These are phyloP conservation scores for Themeda triandra DNA, from an alignment of 176 grass and related monocot species.

Conservation along the genomic window DNA sequence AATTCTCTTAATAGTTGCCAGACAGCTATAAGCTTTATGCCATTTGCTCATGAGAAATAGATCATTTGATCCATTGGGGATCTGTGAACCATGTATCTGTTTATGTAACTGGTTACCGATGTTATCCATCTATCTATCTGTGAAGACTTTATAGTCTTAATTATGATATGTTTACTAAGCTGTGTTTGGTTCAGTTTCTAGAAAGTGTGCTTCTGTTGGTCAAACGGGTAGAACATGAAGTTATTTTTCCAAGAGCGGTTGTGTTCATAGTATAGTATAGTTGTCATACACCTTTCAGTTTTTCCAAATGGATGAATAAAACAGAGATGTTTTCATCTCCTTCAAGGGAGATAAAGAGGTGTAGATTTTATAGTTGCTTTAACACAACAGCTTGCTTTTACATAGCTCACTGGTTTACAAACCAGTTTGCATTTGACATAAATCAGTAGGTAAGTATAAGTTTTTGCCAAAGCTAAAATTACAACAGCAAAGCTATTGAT, in stretches of 20 bases:
- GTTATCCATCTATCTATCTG: conserved; percentile 2
- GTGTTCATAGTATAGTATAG: neutral
- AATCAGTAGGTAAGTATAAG: neutral
- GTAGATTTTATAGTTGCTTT: too few species aligned
- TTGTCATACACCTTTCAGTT: neutral
- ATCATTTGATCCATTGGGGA: conserved; percentile 19
- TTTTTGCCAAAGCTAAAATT: neutral
- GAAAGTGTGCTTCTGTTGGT: too few species aligned
- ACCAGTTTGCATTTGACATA: neutral
- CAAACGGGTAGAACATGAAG: too few species aligned
- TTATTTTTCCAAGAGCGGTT: too few species aligned
- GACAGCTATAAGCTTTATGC: conserved; percentile 12
- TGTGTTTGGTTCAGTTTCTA: neutral
- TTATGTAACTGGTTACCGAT: neutral
- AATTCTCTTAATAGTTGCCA: conserved; percentile 30
- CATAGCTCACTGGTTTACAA: neutral
- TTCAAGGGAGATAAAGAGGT: too few species aligned
- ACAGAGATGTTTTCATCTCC: too few species aligned
- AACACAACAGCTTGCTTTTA: too few species aligned
- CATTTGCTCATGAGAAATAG: conserved; percentile 9
- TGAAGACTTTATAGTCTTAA: neutral
- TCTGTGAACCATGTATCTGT: conserved; percentile 34
- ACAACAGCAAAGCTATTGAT: neutral
- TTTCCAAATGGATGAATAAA: neutral
- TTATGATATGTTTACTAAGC: neutral